These are phyloP conservation scores for Exophiala dermatitidis DNA, from an alignment of 2,329 filamentous ascomycete genomes.

Conservation along the genomic window DNA sequence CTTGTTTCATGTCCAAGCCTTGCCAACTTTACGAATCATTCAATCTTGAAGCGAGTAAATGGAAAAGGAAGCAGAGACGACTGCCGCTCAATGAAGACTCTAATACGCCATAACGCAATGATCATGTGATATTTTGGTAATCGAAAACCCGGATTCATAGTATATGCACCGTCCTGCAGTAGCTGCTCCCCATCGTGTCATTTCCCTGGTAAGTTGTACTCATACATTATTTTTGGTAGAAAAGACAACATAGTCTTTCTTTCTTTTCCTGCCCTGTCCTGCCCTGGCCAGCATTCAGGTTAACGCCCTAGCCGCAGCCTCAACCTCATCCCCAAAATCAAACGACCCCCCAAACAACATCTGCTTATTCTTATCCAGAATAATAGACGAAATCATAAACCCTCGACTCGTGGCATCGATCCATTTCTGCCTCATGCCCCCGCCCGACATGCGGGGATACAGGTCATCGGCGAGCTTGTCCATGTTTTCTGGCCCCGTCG, in stretches of 20 bases:
- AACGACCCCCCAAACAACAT: constrained; percentile 10
- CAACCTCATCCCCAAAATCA: constrained; percentile 13
- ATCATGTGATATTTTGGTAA: too few species aligned
- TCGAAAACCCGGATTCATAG: too few species aligned
- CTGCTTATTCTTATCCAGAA: constrained; percentile 3
- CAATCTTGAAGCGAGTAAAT: too few species aligned
- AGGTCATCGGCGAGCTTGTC: constrained; percentile 10
- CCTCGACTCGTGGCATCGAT: constrained; percentile 4
- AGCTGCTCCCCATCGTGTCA: too few species aligned
- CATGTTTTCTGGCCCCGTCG: neutral
- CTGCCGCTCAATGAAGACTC: too few species aligned
- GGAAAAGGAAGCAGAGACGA: too few species aligned
- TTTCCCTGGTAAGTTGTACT: neutral
- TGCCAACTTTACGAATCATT: neutral
- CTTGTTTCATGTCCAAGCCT: neutral
- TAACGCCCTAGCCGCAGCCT: constrained; percentile 12
- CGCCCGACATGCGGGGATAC: constrained; percentile 12
- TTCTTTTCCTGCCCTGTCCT: too few species aligned
- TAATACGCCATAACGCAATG: too few species aligned
- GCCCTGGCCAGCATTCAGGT: too few species aligned
- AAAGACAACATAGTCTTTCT: neutral
- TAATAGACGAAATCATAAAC: constrained; percentile 12
- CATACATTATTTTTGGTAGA: too few species aligned
- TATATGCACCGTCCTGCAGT: too few species aligned
- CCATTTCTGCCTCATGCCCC: constrained; percentile 12